Percentiles rank a stretch among this genome's conserved stretches.
Evolutionary conservation across 805 yeast genomes (phyloP).

Genomic region (Zygosaccharomyces lentus): DNA sequence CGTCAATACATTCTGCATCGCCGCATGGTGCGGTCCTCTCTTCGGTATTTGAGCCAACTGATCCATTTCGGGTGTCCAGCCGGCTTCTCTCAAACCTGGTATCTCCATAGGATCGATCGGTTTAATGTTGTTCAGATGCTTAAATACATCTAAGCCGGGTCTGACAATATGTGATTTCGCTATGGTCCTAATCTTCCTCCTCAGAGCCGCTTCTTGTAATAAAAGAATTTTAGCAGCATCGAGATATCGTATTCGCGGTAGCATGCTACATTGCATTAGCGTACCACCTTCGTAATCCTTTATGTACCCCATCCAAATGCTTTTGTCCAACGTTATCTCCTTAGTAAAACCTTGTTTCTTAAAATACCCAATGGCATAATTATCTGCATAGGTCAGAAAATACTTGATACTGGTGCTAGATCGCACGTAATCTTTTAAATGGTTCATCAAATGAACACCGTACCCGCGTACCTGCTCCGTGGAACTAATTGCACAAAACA

Average conservation of each 20-base stretch:
- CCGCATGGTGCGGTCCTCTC: constrained; percentile 89
- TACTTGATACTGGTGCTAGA: constrained; percentile 81
- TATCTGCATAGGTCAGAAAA: constrained; percentile 94
- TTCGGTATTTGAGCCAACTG: constrained; percentile 92
- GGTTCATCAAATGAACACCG: constrained; percentile 99
- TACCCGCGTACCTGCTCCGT: constrained; percentile 98
- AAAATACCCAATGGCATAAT: constrained; percentile 97
- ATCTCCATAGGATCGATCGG: constrained; percentile 75
- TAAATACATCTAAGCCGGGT: constrained; percentile 74
- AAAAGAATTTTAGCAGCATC: constrained; percentile 83
- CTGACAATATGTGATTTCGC: constrained; percentile 77
- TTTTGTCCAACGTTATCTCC: constrained; percentile 80
- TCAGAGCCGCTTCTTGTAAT: constrained; percentile 87
- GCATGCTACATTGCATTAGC: constrained; percentile 93
- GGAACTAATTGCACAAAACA: constrained; percentile 94
- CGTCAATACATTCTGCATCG: constrained; percentile 81
- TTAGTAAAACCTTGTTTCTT: constrained; percentile 98
- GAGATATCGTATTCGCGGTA: constrained; percentile 81
- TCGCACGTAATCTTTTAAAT: constrained; percentile 89
- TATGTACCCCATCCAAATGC: constrained; percentile 96
- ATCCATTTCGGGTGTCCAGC: constrained; percentile 99
- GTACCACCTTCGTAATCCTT: constrained; percentile 99
- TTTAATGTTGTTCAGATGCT: constrained; percentile 42
- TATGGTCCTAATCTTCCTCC: constrained; percentile 72
- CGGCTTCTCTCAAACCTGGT: constrained; percentile 90